Evolutionary conservation across 2,329 filamentous ascomycete genomes (phyloP).

Genomic region (Venturia carpophila): DNA sequence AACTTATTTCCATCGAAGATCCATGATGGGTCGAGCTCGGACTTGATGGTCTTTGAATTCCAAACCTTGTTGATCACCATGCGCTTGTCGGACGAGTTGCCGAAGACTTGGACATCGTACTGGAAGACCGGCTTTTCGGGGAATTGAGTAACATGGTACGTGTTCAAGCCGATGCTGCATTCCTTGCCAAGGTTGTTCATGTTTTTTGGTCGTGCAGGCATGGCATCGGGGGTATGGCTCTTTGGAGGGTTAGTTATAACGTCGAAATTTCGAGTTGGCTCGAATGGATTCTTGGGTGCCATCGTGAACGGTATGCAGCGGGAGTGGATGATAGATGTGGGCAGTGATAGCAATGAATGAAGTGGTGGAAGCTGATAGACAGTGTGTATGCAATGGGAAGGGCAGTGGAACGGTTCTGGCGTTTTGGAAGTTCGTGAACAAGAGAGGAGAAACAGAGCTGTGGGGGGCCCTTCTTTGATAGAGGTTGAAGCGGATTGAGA

Average conservation of each 20-base stretch:
- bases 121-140: conserved; percentile 18
- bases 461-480: neutral
- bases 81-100: conserved; percentile 55
- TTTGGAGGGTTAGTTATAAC: conserved; percentile 3
- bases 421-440: neutral
- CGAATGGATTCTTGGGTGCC: neutral
- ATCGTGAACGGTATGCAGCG: neutral
- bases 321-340: neutral
- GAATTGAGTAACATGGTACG: conserved; percentile 13
- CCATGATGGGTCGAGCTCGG: conserved; percentile 50
- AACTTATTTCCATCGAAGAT: conserved; percentile 79
- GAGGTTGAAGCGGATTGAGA: conserved; percentile 2
- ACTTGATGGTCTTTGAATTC: conserved; percentile 55
- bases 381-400: conserved; percentile 5
- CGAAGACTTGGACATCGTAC: conserved; percentile 24
- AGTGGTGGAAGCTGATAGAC: neutral
- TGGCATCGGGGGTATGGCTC: neutral
- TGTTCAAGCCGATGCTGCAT: conserved; percentile 17
- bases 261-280: conserved; percentile 2
- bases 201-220: conserved; percentile 13
- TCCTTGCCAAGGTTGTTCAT: conserved; percentile 17
- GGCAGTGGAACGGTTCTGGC: neutral
- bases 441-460: neutral
- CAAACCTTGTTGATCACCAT: conserved; percentile 69
- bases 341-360: neutral